Evolutionary conservation across 805 yeast species (phyloP), one percentile per base, ranked within the genome.

Genomic region (Yarrowia alimentaria): DNA sequence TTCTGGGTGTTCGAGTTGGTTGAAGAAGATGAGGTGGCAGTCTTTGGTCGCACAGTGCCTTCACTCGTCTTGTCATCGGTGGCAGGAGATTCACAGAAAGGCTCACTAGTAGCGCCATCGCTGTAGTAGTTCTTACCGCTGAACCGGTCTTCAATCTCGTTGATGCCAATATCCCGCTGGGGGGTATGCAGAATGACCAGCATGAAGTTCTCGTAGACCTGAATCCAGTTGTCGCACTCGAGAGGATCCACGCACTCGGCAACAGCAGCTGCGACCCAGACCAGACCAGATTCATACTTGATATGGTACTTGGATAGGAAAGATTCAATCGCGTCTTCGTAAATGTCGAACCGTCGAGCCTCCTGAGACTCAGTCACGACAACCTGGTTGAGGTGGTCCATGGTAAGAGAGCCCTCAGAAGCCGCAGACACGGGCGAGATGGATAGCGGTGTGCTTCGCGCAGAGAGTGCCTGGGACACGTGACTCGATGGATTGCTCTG

Each of bases 181-280:
- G 40, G 42, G 6, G 40, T 34, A 43, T 47, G 40, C 4, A 47
- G 33, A 7, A 47, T 18, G n/a, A 34, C 51, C 6, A 47, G 43
- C 4, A 33, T 24, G 19, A 47, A 33, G 22, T 43, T 14, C 7
- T 43, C 50, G 30, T 30, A 43, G 13, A 43, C 50, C 30, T 30
- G 35, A 18, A 30, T 43, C 50, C 50, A 43, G 22, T 31, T 17
- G 22, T 31, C 50, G 18, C 50, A 30, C 21, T 31, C 50, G 29
- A 79, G 66, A 1, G 85, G 87, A 5, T 94, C 90, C 24, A 80
- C 75, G 95, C 95, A 89, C 64, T 88, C 95, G 0, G 95, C 91
- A 35, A 90, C 68, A 9, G 88, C 89, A 24, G 87, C 67, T 0
- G 96, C 96, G 14, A 86, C 78, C 96, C 96, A 89, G 3, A 91